Base-by-base conservation (phyloP, 345 rosid species). In the Salix brachista region DNA sequence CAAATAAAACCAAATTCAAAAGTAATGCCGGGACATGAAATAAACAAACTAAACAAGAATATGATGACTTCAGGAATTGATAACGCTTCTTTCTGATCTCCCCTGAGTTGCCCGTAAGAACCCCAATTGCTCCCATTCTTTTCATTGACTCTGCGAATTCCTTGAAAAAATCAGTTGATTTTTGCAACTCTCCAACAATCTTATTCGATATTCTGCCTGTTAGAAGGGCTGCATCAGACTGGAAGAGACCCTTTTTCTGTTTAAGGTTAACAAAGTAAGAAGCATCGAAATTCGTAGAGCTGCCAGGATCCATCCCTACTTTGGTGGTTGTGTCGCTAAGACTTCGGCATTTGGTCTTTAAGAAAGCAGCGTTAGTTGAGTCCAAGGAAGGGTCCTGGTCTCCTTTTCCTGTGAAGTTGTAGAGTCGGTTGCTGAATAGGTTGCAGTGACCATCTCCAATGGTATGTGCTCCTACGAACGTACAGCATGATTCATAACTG, bases 351-450 rank as follows among this genome's bases (percentile, higher is more conserved):
- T 84, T 67, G 41, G 39, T 75, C 79, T 83, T 90, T n/a, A 88
- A 84, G 18, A 66, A 65, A 4, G 73, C 72, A 0, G 89, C 88
- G 7, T 87, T 85, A 44, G 75, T 50, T 0, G 85, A 12, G 83
- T 86, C 70, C 81, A 90, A 77, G 1, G 84, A 81, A 11, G 91
- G 91, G 76, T 89, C 91, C 48, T 84, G 75, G 75, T 84, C 87
- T 52, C 91, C 91, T 65, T 13, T 84, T 28, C 89, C 89, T 3
- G 87, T 86, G 83, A 92, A 89, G 82, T 87, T 90, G 90, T 89
- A 92, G 23, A 90, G 87, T 32, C 91, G 73, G 79, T 72, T 71
- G 72, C 84, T 26, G 80, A 91, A 78, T n/a, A 75, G 32, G 28
- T 77, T 83, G 83, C 92, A 80, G 67, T 88, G 89, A 10, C 86